These are phyloP conservation scores for Metschnikowia peoriensis DNA, from an alignment of 805 yeast species.

Conservation along the genomic window DNA sequence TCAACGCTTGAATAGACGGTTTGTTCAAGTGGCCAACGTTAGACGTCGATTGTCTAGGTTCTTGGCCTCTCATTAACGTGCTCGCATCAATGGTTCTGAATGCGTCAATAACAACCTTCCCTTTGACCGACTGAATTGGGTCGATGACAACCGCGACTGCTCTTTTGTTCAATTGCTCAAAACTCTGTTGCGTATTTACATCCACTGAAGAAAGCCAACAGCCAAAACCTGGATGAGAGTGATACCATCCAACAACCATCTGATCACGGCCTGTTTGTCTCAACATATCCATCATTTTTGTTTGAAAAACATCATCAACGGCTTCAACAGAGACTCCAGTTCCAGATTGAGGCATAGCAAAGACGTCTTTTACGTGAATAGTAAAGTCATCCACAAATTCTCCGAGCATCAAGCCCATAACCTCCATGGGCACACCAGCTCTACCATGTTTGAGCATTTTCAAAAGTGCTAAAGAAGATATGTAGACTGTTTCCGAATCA, in stretches of 20 bases:
- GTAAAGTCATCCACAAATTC: constrained; percentile 97
- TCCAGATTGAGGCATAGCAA: constrained; percentile 99
- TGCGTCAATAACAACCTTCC: constrained; percentile 98
- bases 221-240: constrained; percentile 99
- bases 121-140: constrained; percentile 98
- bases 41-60: constrained; percentile 96
- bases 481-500: constrained; percentile 93
- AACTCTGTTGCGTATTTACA: constrained; percentile 96
- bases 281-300: constrained; percentile 99
- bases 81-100: constrained; percentile 90
- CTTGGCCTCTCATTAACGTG: constrained; percentile 90
- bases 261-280: constrained; percentile 99
- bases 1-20: constrained; percentile 94
- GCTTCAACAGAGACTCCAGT: constrained; percentile 99
- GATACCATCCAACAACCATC: constrained; percentile 99
- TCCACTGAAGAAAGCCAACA: constrained; percentile 98
- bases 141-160: constrained; percentile 99
- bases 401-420: constrained; percentile 98
- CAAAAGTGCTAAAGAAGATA: constrained; percentile 89
- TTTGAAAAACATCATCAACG: constrained; percentile 97
- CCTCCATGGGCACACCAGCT: constrained; percentile 78
- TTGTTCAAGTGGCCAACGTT: constrained; percentile 93
- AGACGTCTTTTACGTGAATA: constrained; percentile 94
- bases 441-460: constrained; percentile 98
- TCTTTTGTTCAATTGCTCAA: constrained; percentile 91